phyloP scores from a whole-genome alignment of 106 monocot genomes.

The Dendrobium huoshanense region DNA sequence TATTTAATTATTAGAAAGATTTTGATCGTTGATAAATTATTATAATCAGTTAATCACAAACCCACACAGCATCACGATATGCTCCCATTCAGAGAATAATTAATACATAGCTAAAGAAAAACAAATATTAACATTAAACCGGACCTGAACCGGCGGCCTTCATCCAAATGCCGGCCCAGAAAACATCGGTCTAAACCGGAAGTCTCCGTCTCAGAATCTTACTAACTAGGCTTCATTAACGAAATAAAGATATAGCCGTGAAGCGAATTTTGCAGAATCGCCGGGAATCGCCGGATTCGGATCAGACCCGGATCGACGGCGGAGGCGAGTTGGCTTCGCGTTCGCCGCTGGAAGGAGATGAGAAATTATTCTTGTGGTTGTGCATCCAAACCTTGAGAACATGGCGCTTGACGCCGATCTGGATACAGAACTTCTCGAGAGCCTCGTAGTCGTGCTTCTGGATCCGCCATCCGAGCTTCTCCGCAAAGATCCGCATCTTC shows the following conservation, averaged over 20 bases:
- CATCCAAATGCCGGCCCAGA: too few relatives aligned
- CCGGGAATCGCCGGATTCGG: background rate
- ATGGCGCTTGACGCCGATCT: conserved; percentile 57
- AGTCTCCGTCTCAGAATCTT: too few relatives aligned
- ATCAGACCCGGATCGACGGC: conserved; percentile 1
- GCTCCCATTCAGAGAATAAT: too few relatives aligned
- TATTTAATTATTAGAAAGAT: too few relatives aligned
- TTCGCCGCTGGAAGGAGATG: conserved; percentile 2
- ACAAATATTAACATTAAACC: background rate
- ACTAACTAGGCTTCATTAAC: too few relatives aligned
- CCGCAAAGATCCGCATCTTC: conserved; percentile 73
- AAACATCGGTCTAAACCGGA: too few relatives aligned
- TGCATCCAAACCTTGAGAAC: conserved; percentile 82
- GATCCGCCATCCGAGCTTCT: conserved; percentile 76
- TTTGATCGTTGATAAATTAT: too few relatives aligned
- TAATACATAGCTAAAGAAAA: too few relatives aligned
- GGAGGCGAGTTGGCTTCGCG: background rate
- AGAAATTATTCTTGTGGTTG: conserved; percentile 58
- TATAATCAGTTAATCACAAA: too few relatives aligned
- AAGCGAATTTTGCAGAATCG: background rate
- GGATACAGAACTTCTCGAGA: conserved; percentile 56
- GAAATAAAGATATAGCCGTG: too few relatives aligned
- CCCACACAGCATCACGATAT: too few relatives aligned
- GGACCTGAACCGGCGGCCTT: background rate
- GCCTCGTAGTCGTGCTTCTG: conserved; percentile 52